Percentiles rank a stretch among this genome's conserved stretches.
phyloP scores from a whole-genome alignment of 768 basidiomycete species.

The Rubroboletus satanas region DNA sequence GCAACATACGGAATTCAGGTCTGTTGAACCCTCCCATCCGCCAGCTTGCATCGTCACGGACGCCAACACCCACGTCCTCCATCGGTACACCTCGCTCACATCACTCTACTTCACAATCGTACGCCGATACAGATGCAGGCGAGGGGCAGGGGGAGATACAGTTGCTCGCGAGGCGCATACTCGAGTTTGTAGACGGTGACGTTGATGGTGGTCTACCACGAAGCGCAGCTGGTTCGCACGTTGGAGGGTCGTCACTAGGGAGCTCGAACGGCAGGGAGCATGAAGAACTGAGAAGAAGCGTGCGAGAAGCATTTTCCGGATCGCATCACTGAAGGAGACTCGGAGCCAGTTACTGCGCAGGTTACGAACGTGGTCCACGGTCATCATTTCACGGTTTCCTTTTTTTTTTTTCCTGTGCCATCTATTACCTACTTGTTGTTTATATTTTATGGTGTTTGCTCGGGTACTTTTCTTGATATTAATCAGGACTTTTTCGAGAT shows the following conservation, averaged over 20 bases:
- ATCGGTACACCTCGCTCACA: slow-evolving; percentile 72
- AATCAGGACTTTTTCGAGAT: not conserved
- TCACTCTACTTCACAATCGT: slow-evolving; percentile 64
- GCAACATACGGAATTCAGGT: slow-evolving; percentile 82
- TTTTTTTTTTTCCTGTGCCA: not conserved
- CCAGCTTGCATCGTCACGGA: slow-evolving; percentile 68
- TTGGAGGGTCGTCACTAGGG: slow-evolving; percentile 66
- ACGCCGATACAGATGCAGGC: slow-evolving; percentile 78
- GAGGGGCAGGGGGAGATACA: slow-evolving; percentile 93
- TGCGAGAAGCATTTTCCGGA: slow-evolving; percentile 74
- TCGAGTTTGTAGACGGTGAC: slow-evolving; percentile 83
- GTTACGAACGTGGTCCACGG: not conserved
- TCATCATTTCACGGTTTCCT: not conserved
- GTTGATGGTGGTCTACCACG: slow-evolving; percentile 55
- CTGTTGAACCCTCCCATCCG: slow-evolving; percentile 84
- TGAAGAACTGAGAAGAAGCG: slow-evolving; percentile 77
- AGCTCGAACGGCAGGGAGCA: slow-evolving; percentile 60
- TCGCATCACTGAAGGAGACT: slow-evolving; percentile 40
- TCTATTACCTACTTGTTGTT: slow-evolving; percentile 2
- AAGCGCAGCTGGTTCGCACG: slow-evolving; percentile 61
- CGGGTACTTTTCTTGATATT: slow-evolving; percentile 3
- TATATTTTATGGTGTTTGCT: slow-evolving; percentile 11
- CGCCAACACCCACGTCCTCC: slow-evolving; percentile 68
- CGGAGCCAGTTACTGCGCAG: not conserved
- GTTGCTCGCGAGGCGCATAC: slow-evolving; percentile 74